phyloP scores from a whole-genome alignment of 257 asterid species.

The Solanum verrucosum region DNA sequence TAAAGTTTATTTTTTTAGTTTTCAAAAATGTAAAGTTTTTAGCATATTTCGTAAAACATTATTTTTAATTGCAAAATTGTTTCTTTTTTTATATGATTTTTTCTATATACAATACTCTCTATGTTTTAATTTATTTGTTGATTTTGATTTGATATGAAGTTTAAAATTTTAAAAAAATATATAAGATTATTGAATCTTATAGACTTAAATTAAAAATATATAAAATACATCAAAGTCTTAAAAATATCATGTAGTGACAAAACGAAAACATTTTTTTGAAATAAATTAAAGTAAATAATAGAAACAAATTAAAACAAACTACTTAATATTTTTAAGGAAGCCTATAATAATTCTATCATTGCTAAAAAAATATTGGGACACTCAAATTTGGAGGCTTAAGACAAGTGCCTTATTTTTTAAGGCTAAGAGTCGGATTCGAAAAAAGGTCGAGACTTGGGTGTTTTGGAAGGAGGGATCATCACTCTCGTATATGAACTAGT shows the following conservation, averaged over 20 bases:
- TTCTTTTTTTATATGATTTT: not conserved
- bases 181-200: too few species aligned
- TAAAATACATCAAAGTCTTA: not conserved
- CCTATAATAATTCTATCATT: not conserved
- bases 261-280: too few species aligned
- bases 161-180: too few species aligned
- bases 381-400: not conserved
- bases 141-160: too few species aligned
- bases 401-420: too few species aligned
- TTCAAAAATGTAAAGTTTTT: not conserved
- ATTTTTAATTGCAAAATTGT: not conserved
- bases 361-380: not conserved
- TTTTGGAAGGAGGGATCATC: not conserved
- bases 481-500: not conserved
- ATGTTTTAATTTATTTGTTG: too few species aligned
- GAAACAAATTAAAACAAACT: not conserved
- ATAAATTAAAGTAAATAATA: too few species aligned
- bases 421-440: not conserved
- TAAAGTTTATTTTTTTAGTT: not conserved
- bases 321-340: not conserved
- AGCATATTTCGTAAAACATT: too few species aligned
- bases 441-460: not conserved
- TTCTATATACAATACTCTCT: too few species aligned
- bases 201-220: too few species aligned
- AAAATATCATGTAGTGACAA: too few species aligned